Conservation (phyloP, 768 basidiomycete genomes). For the Phlebiopsis gigantea region DNA sequence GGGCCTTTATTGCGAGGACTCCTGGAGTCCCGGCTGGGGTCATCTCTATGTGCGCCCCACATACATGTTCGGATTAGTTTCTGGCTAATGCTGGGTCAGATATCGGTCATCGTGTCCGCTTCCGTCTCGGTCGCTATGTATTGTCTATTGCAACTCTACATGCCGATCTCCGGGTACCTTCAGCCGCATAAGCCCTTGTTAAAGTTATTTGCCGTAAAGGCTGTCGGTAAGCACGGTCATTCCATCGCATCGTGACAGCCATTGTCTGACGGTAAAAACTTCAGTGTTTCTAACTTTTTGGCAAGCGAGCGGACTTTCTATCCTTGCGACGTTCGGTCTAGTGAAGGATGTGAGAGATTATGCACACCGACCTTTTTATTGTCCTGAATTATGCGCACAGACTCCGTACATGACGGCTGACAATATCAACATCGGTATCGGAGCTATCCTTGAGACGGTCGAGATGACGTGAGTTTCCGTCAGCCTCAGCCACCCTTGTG, state of each 20-base stretch:
- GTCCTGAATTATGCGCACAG: conserved; percentile 26
- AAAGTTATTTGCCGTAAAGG: conserved; percentile 69
- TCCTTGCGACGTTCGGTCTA: conserved; percentile 51
- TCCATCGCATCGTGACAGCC: background rate
- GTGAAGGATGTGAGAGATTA: conserved; percentile 51
- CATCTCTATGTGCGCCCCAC: conserved; percentile 54
- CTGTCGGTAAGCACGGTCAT: conserved; percentile 45
- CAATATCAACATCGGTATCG: conserved; percentile 68
- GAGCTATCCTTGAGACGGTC: conserved; percentile 62
- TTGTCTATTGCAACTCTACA: conserved; percentile 66
- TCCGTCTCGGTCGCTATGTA: conserved; percentile 79
- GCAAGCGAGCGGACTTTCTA: conserved; percentile 59
- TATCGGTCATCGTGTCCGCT: conserved; percentile 49
- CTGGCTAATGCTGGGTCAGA: conserved; percentile 30
- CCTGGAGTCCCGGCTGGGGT: conserved; percentile 63
- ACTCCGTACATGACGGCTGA: conserved; percentile 67
- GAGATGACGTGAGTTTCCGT: conserved; percentile 61
- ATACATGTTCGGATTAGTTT: background rate
- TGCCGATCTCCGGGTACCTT: conserved; percentile 50
- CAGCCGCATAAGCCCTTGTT: conserved; percentile 55
- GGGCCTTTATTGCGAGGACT: conserved; percentile 69
- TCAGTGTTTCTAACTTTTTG: conserved; percentile 71
- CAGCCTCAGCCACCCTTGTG: conserved; percentile 7
- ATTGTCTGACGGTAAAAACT: background rate
- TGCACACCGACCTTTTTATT: background rate